Conservation (phyloP, 768 basidiomycete species). For the Asterophora lycoperdoides region DNA sequence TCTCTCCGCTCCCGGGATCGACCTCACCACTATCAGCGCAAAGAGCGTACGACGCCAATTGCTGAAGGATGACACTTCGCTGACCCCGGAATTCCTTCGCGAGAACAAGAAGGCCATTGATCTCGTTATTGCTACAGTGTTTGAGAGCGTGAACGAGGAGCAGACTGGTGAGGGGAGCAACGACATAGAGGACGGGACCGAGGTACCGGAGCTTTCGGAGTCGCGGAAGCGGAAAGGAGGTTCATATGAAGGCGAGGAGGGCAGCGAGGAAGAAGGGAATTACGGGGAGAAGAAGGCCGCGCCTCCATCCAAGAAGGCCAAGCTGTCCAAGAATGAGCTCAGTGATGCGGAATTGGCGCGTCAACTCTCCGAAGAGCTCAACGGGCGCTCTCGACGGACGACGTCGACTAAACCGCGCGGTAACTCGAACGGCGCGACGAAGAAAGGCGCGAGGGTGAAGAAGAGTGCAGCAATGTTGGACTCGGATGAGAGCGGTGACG, state of each 20-base stretch:
- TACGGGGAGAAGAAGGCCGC: conserved; percentile 26
- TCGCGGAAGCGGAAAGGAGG: conserved; percentile 38
- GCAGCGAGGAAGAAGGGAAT: conserved; percentile 29
- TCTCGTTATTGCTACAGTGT: conserved; percentile 60
- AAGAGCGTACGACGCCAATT: conserved; percentile 84
- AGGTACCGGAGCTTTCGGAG: conserved; percentile 14
- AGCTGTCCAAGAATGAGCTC: conserved; percentile 47
- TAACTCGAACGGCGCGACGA: conserved; percentile 35
- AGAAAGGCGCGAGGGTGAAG: conserved; percentile 40
- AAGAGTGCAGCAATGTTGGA: conserved; percentile 55
- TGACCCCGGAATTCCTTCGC: conserved; percentile 60
- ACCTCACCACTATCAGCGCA: conserved; percentile 78
- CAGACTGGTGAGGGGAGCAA: conserved; percentile 28
- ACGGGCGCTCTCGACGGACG: conserved; percentile 52
- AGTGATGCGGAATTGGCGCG: conserved; percentile 70
- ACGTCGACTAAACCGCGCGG: conserved; percentile 33
- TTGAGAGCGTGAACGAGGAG: conserved; percentile 50
- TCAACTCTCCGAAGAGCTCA: conserved; percentile 66
- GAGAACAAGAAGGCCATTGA: conserved; percentile 68
- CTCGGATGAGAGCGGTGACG: conserved; percentile 48
- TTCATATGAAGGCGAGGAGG: conserved; percentile 26
- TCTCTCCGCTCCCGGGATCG: conserved; percentile 70
- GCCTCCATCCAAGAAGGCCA: conserved; percentile 44
- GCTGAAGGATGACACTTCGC: conserved; percentile 43
- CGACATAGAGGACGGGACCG: conserved; percentile 24